Evolutionary conservation across 192 early-diverging fungal species (phyloP).

Genomic region (Dissophora ornata): DNA sequence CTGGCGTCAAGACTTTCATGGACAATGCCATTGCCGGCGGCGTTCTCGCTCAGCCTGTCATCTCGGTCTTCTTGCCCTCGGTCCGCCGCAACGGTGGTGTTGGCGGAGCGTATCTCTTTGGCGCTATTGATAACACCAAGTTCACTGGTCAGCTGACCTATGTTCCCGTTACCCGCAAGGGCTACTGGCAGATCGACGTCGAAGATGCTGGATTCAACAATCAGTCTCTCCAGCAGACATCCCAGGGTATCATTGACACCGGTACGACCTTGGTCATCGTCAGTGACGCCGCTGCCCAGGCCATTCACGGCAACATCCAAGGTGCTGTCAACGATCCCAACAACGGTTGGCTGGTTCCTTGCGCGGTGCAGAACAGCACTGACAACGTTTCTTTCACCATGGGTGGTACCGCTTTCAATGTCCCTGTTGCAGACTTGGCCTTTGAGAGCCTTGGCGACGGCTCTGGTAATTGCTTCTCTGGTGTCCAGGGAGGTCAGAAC

Average conservation of each 20-base stretch:
- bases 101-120: slow-evolving; percentile 57
- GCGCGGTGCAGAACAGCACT: slow-evolving; percentile 14
- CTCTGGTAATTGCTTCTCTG: slow-evolving; percentile 23
- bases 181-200: slow-evolving; percentile 68
- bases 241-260: slow-evolving; percentile 67
- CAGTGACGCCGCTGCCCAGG: slow-evolving; percentile 60
- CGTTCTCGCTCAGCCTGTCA: slow-evolving; percentile 63
- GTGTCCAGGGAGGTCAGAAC: slow-evolving; percentile 39
- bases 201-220: slow-evolving; percentile 56
- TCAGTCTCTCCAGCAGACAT: slow-evolving; percentile 27
- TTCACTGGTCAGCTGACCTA: slow-evolving; percentile 63
- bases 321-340: slow-evolving; percentile 8
- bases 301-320: slow-evolving; percentile 57
- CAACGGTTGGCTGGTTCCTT: slow-evolving; percentile 24
- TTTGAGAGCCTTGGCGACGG: slow-evolving; percentile 30
- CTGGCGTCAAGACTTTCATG: slow-evolving; percentile 62
- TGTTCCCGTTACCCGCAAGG: slow-evolving; percentile 61
- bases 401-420: slow-evolving; percentile 41
- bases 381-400: slow-evolving; percentile 44
- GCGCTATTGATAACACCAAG: slow-evolving; percentile 59
- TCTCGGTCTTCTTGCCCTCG: slow-evolving; percentile 69
- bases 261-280: slow-evolving; percentile 75
- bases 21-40: slow-evolving; percentile 67
- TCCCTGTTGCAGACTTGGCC: slow-evolving; percentile 46
- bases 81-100: slow-evolving; percentile 20